Evolutionary conservation across 2,329 filamentous ascomycete genomes (phyloP).

Genomic region (Penicillium verrucosum): DNA sequence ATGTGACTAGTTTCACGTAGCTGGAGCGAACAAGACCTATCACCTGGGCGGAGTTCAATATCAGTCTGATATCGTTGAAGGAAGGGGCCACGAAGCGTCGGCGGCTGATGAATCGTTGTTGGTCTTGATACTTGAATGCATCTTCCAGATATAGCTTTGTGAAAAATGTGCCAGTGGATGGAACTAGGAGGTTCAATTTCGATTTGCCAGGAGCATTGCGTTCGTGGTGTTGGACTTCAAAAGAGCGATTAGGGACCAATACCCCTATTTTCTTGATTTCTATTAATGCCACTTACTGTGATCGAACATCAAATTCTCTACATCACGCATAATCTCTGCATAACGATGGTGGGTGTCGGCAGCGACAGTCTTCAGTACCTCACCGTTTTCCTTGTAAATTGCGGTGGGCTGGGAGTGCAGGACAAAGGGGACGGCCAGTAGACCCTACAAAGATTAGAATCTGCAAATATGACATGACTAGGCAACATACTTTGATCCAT

Average conservation of each 20-base stretch:
- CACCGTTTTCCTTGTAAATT: conserved; percentile 67
- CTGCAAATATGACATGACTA: not conserved
- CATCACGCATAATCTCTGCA: conserved; percentile 90
- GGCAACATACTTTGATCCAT: conserved; percentile 75
- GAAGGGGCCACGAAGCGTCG: conserved; percentile 91
- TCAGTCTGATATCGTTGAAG: conserved; percentile 92
- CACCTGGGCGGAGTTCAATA: conserved; percentile 91
- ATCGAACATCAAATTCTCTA: conserved; percentile 86
- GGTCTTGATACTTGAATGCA: conserved; percentile 88
- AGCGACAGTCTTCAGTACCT: conserved; percentile 66
- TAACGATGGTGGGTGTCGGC: conserved; percentile 81
- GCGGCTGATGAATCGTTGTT: conserved; percentile 79
- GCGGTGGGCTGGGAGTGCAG: conserved; percentile 92
- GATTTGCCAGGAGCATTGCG: conserved; percentile 67
- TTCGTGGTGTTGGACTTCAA: conserved; percentile 70
- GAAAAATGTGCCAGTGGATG: conserved; percentile 89
- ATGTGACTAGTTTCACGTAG: conserved; percentile 80
- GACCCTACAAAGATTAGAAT: conserved; percentile 47
- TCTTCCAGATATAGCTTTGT: conserved; percentile 81
- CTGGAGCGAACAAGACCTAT: conserved; percentile 79
- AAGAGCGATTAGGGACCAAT: not conserved
- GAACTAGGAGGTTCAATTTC: conserved; percentile 88
- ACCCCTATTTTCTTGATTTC: not conserved
- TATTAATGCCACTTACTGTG: conserved; percentile 61
- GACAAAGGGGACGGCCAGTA: conserved; percentile 93